Percentiles rank a stretch among this genome's conserved stretches.
phyloP scores from a whole-genome alignment of 1,284 basidiomycete species.

The Amylostereum chailletii region DNA sequence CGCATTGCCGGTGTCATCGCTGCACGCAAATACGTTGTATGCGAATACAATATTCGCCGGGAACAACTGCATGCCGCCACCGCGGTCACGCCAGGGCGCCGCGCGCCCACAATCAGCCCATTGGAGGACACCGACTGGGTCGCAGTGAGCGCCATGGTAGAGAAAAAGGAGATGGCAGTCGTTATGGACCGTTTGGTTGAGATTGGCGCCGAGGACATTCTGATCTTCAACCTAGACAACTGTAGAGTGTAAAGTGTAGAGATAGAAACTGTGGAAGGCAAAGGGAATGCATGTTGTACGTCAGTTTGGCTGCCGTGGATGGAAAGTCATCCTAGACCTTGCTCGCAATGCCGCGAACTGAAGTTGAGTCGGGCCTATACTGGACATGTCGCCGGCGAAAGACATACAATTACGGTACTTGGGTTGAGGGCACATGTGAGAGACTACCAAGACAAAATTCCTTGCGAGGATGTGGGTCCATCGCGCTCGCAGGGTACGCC shows the following conservation, averaged over 20 bases:
- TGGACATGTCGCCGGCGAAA: no score
- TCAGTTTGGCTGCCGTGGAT: no score
- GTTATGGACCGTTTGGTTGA: conserved; percentile 87
- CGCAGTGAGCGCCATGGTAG: conserved; percentile 89
- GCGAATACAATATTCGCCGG: conserved; percentile 86
- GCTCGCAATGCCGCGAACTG: no score
- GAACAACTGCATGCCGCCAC: conserved; percentile 56
- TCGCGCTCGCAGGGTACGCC: no score
- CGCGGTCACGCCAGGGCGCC: conserved; percentile 79
- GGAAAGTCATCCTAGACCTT: no score
- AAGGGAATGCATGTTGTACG: no score
- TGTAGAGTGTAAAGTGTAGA: conserved; percentile 68
- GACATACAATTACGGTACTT: no score
- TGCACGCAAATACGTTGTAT: conserved; percentile 81
- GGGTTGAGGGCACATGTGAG: no score
- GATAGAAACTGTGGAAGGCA: no score
- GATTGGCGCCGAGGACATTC: conserved; percentile 84
- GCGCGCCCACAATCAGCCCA: conserved; percentile 86
- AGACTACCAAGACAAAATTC: no score
- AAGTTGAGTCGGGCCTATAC: no score
- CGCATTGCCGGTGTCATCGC: conserved; percentile 94
- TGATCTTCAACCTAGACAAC: conserved; percentile 88
- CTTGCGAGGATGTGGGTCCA: no score
- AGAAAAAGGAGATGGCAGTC: conserved; percentile 73
- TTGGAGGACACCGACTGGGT: conserved; percentile 85